phyloP scores from a whole-genome alignment of 805 yeast genomes.

The Candida maesae region DNA sequence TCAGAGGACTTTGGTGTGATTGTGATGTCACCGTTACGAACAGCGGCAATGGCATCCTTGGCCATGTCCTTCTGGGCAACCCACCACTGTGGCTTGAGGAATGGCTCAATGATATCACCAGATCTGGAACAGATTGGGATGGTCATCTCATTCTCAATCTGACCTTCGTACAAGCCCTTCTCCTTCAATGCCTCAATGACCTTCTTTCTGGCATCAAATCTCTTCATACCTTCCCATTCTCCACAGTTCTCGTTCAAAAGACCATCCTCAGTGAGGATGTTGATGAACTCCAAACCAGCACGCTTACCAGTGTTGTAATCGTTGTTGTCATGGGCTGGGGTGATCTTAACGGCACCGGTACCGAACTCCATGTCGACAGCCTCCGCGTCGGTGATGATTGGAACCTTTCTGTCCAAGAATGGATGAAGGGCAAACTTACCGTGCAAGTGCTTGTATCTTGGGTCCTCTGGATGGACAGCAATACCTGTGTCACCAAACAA shows the following conservation, averaged over 20 bases:
- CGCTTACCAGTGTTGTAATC: constrained; percentile 97
- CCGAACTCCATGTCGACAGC: constrained; percentile 99
- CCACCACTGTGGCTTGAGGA: constrained; percentile 99
- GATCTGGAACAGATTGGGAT: constrained; percentile 94
- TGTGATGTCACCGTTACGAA: constrained; percentile 71
- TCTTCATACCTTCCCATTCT: constrained; percentile 83
- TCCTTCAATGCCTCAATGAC: constrained; percentile 80
- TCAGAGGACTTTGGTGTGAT: constrained; percentile 88
- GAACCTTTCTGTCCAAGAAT: constrained; percentile 76
- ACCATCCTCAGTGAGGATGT: constrained; percentile 92
- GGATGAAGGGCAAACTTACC: constrained; percentile 93
- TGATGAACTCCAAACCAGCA: constrained; percentile 80
- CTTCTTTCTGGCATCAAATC: constrained; percentile 87
- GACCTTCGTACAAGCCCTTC: constrained; percentile 73
- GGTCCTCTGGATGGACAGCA: constrained; percentile 95
- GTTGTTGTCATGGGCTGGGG: constrained; percentile 97
- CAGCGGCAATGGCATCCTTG: constrained; percentile 78
- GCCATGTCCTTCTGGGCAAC: constrained; percentile 91
- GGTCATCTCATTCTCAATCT: constrained; percentile 92
- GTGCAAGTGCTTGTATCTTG: constrained; percentile 89
- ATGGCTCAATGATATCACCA: constrained; percentile 95
- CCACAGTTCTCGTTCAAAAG: constrained; percentile 89
- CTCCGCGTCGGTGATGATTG: constrained; percentile 84
- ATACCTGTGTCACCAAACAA: constrained; percentile 97
- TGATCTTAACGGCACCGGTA: constrained; percentile 99